Percentiles rank a stretch among this genome's conserved stretches.
These are phyloP conservation scores for Neoboletus brunneissimus DNA, from an alignment of 768 basidiomycete species.

Conservation along the genomic window DNA sequence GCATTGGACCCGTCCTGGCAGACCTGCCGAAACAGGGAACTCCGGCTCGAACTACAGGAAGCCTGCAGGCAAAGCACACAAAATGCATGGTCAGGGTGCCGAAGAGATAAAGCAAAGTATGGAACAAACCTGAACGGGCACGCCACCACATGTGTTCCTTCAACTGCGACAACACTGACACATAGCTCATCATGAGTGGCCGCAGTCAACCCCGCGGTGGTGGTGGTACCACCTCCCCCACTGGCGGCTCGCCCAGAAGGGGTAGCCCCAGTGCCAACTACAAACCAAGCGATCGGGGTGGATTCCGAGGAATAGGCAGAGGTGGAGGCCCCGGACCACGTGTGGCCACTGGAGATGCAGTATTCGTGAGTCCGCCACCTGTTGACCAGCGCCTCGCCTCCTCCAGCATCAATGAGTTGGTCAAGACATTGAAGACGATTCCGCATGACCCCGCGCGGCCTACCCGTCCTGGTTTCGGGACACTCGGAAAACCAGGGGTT, in stretches of 20 bases:
- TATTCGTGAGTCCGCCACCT: conserved; percentile 31
- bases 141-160: not conserved
- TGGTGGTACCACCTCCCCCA: not conserved
- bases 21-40: not conserved
- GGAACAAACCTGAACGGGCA: not conserved
- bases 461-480: conserved; percentile 46
- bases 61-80: not conserved
- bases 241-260: not conserved
- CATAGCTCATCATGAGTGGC: conserved; percentile 13
- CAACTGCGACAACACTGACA: not conserved
- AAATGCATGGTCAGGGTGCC: not conserved
- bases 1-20: not conserved
- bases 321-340: conserved; percentile 27
- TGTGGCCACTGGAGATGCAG: conserved; percentile 25
- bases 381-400: conserved; percentile 35
- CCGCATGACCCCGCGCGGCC: conserved; percentile 38
- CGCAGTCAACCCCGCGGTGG: not conserved
- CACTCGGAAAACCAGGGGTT: conserved; percentile 36
- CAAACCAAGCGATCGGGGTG: not conserved
- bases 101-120: too few species aligned
- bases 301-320: conserved; percentile 19
- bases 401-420: conserved; percentile 19
- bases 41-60: not conserved
- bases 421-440: conserved; percentile 30
- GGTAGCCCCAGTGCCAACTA: not conserved